Base-by-base conservation (phyloP, 2,329 filamentous ascomycete genomes). In the Penicillium sp. region DNA sequence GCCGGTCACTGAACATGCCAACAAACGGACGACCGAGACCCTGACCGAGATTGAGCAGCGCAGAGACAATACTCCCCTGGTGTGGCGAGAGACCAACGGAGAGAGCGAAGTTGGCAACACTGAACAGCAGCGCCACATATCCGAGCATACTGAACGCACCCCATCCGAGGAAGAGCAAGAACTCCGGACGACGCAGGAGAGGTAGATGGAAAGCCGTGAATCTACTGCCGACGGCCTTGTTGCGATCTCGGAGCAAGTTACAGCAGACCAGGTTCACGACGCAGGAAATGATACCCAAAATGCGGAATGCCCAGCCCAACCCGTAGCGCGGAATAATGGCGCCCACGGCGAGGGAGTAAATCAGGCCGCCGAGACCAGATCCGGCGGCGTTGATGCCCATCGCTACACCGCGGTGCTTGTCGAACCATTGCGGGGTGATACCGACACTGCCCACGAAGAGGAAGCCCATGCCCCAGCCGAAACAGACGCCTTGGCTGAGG, bases 71-170 rank as follows among this genome's bases (percentile, higher is more conserved):
- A 14, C 81, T 81, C 0, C 83, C 85, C 66, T 89, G 85, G n/a
- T 80, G 74, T 2, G 82, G 73, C 0, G 77, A 77, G 4, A 89
- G 77, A 0, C 85, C 85, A 35, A 88, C 79, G 0, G 79, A 79
- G 7, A 79, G 74, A 1, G 84, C 84, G 64, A 86, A 89, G 56
- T 82, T 85, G 1, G 86, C 82, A 9, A 89, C 70, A 3, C 81
- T 85, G 72, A 87, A 89, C 2, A 88, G 75, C 2, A 89, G 70
- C 0, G 85, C 82, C 20, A 87, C 82, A 61, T 89, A 89, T 6
- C 83, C 86, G 6, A 89, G 73, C 79, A 87, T 84, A 49, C 79
- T 84, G 59, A 87, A 77, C 56, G 83, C 78, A 0, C 83, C 85
- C 74, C 82, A 89, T 4, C 67, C 74, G 22, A 85, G 74, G n/a